Base-by-base conservation (phyloP, 2,329 filamentous ascomycete species). In the Calonectria multiphialidica region DNA sequence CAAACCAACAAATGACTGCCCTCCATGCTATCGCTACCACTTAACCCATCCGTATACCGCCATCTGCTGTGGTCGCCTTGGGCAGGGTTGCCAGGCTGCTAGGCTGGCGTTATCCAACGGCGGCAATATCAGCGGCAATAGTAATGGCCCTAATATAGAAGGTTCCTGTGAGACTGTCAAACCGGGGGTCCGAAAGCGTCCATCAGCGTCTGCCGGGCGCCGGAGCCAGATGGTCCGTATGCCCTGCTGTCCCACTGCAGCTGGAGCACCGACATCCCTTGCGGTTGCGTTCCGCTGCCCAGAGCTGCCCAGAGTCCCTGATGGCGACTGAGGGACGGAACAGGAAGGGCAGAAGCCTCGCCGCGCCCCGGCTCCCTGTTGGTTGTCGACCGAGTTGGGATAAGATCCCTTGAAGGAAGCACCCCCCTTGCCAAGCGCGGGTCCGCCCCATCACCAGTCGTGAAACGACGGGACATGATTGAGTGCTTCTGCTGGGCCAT, bases 381-480 rank as follows among this genome's bases (percentile, higher is more conserved):
- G 53, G 53, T 37, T 57, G 53, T 57, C 53, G 33, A 37, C 53
- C 53, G 12, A 57, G 30, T 57, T 57, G 30, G 53, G 53, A 57
- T 72, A 76, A 75, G 73, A 68, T 59, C 71, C 65, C 69, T 55
- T 68, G 57, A 16, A 23, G 30, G 45, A 42, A 21, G 18, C 37
- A 21, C 21, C 69, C 68, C 71, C 74, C 70, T 76, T 70, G 68
- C 50, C 66, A 67, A 50, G 67, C 61, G 65, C 62, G 66, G 74
- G 59, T 67, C 75, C 70, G 68, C 66, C 66, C 30, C 72, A 53
- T 63, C 40, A 45, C 62, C 45, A 65, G 67, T 70, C 72, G 68
- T 75, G 71, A 76, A 73, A 73, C 74, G 66, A 77, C 53, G 47
- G 66, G 47, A 13, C n/a, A 75, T 74, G 72, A 75, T 66, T 71